phyloP scores from a whole-genome alignment of 768 basidiomycete genomes.

The Termitomyces sp. region DNA sequence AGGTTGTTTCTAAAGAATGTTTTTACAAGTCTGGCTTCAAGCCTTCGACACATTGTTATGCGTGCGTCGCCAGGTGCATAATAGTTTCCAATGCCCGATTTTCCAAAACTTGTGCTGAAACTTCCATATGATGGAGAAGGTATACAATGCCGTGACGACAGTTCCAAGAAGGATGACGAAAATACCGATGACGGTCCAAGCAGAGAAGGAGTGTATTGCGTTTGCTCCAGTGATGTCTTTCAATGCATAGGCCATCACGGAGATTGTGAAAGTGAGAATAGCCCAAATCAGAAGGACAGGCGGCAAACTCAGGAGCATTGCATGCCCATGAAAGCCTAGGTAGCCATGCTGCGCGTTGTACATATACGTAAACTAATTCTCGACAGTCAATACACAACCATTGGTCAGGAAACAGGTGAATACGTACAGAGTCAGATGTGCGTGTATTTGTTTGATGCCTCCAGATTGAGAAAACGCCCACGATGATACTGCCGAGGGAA shows the following conservation, averaged over 20 bases:
- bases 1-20: background rate
- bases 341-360: conserved; percentile 41
- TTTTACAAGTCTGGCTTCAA: background rate
- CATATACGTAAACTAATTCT: conserved; percentile 45
- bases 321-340: conserved; percentile 44
- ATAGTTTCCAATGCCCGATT: conserved; percentile 13
- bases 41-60: background rate
- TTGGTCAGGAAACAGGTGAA: background rate
- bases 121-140: conserved; percentile 47
- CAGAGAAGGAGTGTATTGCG: conserved; percentile 23
- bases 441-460: conserved; percentile 44
- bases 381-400: background rate
- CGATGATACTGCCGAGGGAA: conserved; percentile 50
- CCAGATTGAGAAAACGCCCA: conserved; percentile 55
- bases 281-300: conserved; percentile 54
- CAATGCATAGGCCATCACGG: conserved; percentile 40
- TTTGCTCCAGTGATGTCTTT: conserved; percentile 25
- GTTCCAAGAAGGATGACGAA: conserved; percentile 34
- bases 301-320: conserved; percentile 46
- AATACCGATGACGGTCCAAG: conserved; percentile 35
- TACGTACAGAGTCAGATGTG: conserved; percentile 36
- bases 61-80: conserved; percentile 11
- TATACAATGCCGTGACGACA: conserved; percentile 38
- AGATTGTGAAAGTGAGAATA: conserved; percentile 41
- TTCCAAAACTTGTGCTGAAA: conserved; percentile 25